These are phyloP conservation scores for Neofusicoccum laricinum DNA, from an alignment of 2,329 filamentous ascomycete genomes.

Conservation along the genomic window DNA sequence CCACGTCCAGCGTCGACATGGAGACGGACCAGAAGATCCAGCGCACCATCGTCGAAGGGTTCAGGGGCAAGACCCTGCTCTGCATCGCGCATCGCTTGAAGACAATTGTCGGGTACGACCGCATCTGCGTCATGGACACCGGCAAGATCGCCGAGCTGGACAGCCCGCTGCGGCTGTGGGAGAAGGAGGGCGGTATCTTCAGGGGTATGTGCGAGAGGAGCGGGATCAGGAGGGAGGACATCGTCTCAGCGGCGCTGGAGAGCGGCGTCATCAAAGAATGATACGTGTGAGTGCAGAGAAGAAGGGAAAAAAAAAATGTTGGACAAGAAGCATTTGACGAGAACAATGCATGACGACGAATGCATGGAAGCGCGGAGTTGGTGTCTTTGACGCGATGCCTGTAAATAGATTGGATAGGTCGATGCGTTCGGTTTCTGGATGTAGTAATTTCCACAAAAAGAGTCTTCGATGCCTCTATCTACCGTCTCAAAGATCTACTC, in stretches of 20 bases:
- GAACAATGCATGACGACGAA: too few species aligned
- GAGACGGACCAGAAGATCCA: constrained; percentile 97
- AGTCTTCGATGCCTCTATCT: too few species aligned
- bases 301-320: too few species aligned
- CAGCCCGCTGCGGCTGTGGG: constrained; percentile 70
- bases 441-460: too few species aligned
- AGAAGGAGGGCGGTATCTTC: constrained; percentile 70
- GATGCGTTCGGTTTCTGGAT: too few species aligned
- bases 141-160: constrained; percentile 86
- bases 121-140: constrained; percentile 94
- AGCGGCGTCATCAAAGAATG: background rate
- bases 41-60: constrained; percentile 77
- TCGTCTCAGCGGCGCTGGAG: constrained; percentile 3
- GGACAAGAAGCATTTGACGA: too few species aligned
- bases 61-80: constrained; percentile 80
- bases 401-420: too few species aligned
- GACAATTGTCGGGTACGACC: constrained; percentile 91
- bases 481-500: too few species aligned
- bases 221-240: constrained; percentile 61
- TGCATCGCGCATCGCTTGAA: constrained; percentile 91
- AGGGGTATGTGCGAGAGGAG: constrained; percentile 85
- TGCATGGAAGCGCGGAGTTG: too few species aligned
- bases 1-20: constrained; percentile 89
- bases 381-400: too few species aligned
- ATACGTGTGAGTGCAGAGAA: background rate